These are phyloP conservation scores for Euphorbia corollata DNA, from an alignment of 441 rosid genomes.

Conservation along the genomic window DNA sequence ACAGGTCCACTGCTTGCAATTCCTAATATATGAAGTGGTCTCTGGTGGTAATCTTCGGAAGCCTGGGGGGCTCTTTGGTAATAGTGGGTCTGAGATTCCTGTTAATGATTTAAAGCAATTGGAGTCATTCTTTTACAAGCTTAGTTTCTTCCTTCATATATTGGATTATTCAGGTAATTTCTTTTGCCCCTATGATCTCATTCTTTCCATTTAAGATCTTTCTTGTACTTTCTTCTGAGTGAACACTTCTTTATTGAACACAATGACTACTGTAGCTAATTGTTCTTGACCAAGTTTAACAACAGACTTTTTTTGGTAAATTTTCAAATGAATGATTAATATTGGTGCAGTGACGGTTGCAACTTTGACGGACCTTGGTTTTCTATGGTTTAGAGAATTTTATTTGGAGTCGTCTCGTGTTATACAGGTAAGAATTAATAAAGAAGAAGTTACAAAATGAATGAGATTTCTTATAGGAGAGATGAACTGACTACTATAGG, in stretches of 20 bases:
- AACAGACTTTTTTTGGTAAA: not conserved
- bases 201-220: not conserved
- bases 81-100: constrained; percentile 97
- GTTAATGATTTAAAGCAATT: constrained; percentile 85
- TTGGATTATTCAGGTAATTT: constrained; percentile 83
- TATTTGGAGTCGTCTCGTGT: constrained; percentile 99
- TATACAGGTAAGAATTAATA: constrained; percentile 64
- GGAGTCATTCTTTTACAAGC: constrained; percentile 97
- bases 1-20: constrained; percentile 97
- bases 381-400: constrained; percentile 98
- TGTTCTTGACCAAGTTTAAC: constrained; percentile 10
- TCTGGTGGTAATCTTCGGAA: constrained; percentile 99
- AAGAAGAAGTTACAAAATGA: not conserved
- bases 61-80: constrained; percentile 98
- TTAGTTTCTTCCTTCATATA: constrained; percentile 92
- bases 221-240: not conserved
- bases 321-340: constrained; percentile 17
- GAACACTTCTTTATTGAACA: not conserved
- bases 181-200: constrained; percentile 17
- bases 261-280: not conserved
- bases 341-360: constrained; percentile 69
- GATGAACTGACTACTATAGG: not conserved
- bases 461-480: constrained; percentile 3
- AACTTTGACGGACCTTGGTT: constrained; percentile 91
- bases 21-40: constrained; percentile 92